Evolutionary conservation across 2,329 filamentous ascomycete genomes (phyloP).

Genomic region (Thielaviopsis punctulata): DNA sequence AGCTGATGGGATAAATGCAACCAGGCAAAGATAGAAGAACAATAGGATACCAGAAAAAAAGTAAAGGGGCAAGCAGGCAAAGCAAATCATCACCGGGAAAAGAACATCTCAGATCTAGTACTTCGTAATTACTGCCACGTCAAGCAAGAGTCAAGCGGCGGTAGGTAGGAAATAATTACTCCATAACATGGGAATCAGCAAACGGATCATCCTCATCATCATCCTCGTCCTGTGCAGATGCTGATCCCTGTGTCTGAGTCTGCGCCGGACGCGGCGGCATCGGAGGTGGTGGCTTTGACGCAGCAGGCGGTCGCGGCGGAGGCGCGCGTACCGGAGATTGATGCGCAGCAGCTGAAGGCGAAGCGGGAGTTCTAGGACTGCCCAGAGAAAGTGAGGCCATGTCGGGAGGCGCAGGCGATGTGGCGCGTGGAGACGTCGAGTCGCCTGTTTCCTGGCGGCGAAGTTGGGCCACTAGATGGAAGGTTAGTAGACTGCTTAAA

Average conservation of each 20-base stretch:
- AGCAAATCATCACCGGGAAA: not conserved
- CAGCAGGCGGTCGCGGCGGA: conserved; percentile 29
- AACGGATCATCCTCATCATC: conserved; percentile 77
- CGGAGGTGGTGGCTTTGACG: conserved; percentile 33
- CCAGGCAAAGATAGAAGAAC: not conserved
- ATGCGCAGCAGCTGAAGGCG: conserved; percentile 21
- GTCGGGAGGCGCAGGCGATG: conserved; percentile 24
- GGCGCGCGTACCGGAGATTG: conserved; percentile 14
- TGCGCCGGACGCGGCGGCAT: conserved; percentile 26
- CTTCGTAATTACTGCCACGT: too few relatives aligned
- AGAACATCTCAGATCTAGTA: not conserved
- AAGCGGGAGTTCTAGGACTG: conserved; percentile 21
- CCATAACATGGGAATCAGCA: conserved; percentile 38
- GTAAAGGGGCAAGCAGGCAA: not conserved
- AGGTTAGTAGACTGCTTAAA: conserved; percentile 15
- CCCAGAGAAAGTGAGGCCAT: conserved; percentile 23
- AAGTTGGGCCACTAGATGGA: conserved; percentile 31
- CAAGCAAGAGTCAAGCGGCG: not conserved
- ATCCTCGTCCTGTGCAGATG: conserved; percentile 31
- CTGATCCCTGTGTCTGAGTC: conserved; percentile 16
- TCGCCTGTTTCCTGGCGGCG: conserved; percentile 31
- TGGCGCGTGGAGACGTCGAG: conserved; percentile 25
- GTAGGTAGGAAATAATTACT: not conserved
- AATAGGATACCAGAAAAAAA: not conserved
- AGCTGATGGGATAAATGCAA: not conserved